These are phyloP conservation scores for Amaranthus tricolor DNA, from an alignment of 179 eudicot genomes.

Conservation along the genomic window DNA sequence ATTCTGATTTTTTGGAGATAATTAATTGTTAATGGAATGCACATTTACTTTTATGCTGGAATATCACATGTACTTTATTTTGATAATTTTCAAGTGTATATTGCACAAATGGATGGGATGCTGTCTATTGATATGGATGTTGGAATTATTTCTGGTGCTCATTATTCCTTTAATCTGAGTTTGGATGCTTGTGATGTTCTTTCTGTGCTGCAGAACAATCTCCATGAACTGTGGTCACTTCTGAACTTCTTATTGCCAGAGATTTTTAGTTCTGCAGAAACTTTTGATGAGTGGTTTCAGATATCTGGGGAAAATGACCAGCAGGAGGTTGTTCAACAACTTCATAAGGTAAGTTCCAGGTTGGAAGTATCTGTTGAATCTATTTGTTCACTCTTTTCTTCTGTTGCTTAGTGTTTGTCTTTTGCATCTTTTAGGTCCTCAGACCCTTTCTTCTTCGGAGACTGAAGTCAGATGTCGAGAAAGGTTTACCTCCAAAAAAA, in stretches of 20 bases:
- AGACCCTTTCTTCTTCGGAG: conserved; percentile 94
- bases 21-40: too few relatives aligned
- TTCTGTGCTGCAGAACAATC: conserved; percentile 79
- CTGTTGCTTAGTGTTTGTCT: not conserved
- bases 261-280: conserved; percentile 95
- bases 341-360: conserved; percentile 74
- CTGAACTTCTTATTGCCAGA: conserved; percentile 96
- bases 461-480: conserved; percentile 98
- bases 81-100: not conserved
- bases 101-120: not conserved
- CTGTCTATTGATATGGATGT: too few relatives aligned
- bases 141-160: not conserved
- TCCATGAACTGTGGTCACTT: conserved; percentile 95
- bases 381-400: not conserved
- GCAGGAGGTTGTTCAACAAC: conserved; percentile 96
- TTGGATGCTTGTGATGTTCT: not conserved
- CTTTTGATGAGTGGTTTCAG: conserved; percentile 98
- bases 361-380: not conserved
- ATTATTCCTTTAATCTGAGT: not conserved
- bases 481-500: conserved; percentile 95
- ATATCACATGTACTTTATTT: not conserved
- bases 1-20: too few relatives aligned
- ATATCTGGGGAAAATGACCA: conserved; percentile 97
- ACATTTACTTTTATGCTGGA: too few relatives aligned
- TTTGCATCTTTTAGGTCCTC: conserved; percentile 54